phyloP scores from a whole-genome alignment of 345 rosid species.

The Euphorbia peplus region DNA sequence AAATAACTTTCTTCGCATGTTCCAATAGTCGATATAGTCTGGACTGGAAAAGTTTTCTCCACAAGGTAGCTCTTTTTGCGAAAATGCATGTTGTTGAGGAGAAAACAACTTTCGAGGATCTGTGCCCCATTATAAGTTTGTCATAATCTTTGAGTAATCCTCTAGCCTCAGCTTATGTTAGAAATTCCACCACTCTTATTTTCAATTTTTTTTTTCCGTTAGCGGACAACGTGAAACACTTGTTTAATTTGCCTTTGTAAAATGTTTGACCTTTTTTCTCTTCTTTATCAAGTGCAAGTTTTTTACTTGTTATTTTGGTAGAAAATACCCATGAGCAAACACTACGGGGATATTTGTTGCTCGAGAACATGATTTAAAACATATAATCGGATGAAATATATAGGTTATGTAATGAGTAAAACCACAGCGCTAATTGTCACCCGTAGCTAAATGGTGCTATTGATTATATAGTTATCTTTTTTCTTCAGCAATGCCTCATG shows the following conservation, averaged over 20 bases:
- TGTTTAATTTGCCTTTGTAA: constrained; percentile 9
- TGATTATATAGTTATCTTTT: no score
- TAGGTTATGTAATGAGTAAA: no score
- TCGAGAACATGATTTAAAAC: no score
- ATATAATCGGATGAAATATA: no score
- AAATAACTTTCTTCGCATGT: constrained; percentile 53
- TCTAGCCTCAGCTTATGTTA: not conserved
- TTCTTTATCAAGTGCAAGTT: not conserved
- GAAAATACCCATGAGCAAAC: no score
- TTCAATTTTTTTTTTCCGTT: no score
- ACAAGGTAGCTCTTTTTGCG: constrained; percentile 5
- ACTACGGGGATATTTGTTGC: no score
- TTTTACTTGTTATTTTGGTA: no score
- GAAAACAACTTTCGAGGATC: constrained; percentile 7
- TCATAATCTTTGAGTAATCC: constrained; percentile 8
- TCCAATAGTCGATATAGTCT: constrained; percentile 5
- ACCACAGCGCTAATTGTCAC: no score
- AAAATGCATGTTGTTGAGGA: not conserved
- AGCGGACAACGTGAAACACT: not conserved
- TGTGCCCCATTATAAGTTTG: constrained; percentile 7
- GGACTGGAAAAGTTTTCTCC: constrained; percentile 6
- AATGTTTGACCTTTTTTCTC: not conserved
- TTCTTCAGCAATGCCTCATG: no score
- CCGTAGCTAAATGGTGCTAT: no score
- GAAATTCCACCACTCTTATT: no score